These are phyloP conservation scores for Mytilinidion resinicola DNA, from an alignment of 495 filamentous ascomycete genomes.

Conservation along the genomic window DNA sequence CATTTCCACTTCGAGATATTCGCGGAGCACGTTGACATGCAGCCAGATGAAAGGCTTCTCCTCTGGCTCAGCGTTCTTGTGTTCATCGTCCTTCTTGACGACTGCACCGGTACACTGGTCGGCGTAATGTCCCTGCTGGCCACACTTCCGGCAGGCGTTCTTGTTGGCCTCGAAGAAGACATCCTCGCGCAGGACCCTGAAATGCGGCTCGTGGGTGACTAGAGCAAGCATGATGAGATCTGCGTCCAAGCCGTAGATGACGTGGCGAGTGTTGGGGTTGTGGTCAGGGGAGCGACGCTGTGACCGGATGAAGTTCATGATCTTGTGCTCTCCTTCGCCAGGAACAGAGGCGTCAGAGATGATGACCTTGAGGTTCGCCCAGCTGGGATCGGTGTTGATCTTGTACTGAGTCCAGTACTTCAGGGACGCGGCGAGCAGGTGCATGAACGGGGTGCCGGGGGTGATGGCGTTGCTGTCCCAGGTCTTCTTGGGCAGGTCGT, in stretches of 20 bases:
- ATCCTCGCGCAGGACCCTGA: constrained; percentile 93
- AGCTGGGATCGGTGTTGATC: constrained; percentile 92
- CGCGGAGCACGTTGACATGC: constrained; percentile 81
- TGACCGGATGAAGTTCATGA: constrained; percentile 96
- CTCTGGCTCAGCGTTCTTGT: constrained; percentile 62
- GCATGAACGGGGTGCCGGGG: constrained; percentile 98
- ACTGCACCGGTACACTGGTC: constrained; percentile 74
- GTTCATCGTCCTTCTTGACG: constrained; percentile 79
- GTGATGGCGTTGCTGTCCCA: constrained; percentile 99
- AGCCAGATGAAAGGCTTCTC: constrained; percentile 97
- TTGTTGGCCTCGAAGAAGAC: constrained; percentile 88
- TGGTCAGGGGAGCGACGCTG: constrained; percentile 85
- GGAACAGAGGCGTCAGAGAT: constrained; percentile 97
- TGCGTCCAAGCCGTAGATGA: constrained; percentile 92
- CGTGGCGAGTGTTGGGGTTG: constrained; percentile 93
- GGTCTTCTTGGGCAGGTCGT: constrained; percentile 74
- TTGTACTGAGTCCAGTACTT: constrained; percentile 97
- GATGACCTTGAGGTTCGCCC: constrained; percentile 85
- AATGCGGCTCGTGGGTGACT: constrained; percentile 94
- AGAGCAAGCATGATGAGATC: constrained; percentile 99
- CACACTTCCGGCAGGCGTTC: constrained; percentile 77
- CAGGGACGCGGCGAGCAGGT: constrained; percentile 82
- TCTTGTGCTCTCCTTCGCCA: constrained; percentile 98
- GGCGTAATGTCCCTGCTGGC: constrained; percentile 82
- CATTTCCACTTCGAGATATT: constrained; percentile 89